Evolutionary conservation across 352 stramenopile genomes (phyloP).

Genomic region (Phytophthora meadii): DNA sequence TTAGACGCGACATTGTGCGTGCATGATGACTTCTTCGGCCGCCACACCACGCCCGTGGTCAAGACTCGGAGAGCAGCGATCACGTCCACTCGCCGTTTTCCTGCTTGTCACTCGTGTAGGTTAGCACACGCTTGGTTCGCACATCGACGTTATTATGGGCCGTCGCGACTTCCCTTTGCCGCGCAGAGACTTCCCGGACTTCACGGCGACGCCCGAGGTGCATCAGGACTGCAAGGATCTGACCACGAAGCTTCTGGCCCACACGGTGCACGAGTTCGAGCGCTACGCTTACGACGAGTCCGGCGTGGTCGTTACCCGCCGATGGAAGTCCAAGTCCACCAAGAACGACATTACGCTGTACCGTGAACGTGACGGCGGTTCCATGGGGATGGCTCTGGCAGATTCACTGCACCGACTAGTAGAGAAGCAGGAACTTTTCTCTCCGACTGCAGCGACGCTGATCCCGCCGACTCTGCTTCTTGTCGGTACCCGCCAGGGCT

Average conservation of each 20-base stretch:
- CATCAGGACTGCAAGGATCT: conserved; percentile 46
- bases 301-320: conserved; percentile 31
- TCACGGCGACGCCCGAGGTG: conserved; percentile 44
- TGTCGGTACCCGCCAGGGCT: conserved; percentile 44
- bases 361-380: conserved; percentile 40
- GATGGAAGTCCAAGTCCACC: conserved; percentile 47
- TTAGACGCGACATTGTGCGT: conserved; percentile 20
- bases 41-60: conserved; percentile 12
- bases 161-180: conserved; percentile 53
- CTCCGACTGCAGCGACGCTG: conserved; percentile 22
- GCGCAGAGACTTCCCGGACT: conserved; percentile 46
- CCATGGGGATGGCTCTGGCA: conserved; percentile 32
- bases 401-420: conserved; percentile 23
- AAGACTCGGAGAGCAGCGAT: conserved; percentile 5
- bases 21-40: conserved; percentile 4
- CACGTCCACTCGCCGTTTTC: conserved; percentile 20
- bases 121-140: background rate
- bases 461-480: conserved; percentile 42
- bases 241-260: conserved; percentile 48
- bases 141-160: conserved; percentile 20
- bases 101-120: conserved; percentile 8
- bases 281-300: conserved; percentile 38
- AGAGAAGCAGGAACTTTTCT: conserved; percentile 35
- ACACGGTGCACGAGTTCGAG: conserved; percentile 63
- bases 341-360: conserved; percentile 50